A percentile compares a stretch with the other conserved stretches of the same genome.
phyloP scores from a whole-genome alignment of 495 filamentous ascomycete genomes.

The Penicillium canariense region DNA sequence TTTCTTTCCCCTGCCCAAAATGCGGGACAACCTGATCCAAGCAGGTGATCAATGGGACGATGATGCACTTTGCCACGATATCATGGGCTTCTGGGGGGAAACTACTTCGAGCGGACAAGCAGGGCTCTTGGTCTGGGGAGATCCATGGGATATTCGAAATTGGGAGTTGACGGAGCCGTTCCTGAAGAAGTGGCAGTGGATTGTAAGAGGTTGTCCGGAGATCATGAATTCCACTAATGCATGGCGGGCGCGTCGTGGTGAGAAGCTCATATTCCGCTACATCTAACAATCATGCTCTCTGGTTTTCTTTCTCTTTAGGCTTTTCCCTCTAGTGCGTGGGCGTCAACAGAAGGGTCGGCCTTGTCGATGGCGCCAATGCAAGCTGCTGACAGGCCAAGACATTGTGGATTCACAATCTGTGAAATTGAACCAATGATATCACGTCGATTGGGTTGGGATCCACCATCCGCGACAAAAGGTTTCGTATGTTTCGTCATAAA shows the following conservation, averaged over 20 bases:
- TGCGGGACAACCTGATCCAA: conserved; percentile 52
- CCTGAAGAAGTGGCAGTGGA: conserved; percentile 49
- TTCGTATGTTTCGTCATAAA: too few species aligned
- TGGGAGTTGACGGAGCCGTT: conserved; percentile 54
- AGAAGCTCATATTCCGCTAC: conserved; percentile 47
- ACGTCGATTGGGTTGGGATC: not conserved
- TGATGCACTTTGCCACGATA: conserved; percentile 46
- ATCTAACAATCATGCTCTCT: conserved; percentile 10
- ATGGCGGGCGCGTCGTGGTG: conserved; percentile 47
- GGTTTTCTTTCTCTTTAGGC: not conserved
- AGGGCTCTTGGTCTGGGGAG: conserved; percentile 51
- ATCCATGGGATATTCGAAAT: conserved; percentile 43
- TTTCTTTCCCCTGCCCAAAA: conserved; percentile 47
- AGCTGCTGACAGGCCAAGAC: conserved; percentile 14
- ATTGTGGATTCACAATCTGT: not conserved
- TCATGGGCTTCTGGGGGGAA: conserved; percentile 47
- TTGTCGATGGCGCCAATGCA: conserved; percentile 17
- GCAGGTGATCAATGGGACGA: conserved; percentile 42
- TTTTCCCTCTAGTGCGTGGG: not conserved
- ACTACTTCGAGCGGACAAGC: conserved; percentile 28
- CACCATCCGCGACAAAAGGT: not conserved
- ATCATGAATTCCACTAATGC: conserved; percentile 49
- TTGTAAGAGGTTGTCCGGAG: conserved; percentile 49
- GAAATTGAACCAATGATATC: not conserved
- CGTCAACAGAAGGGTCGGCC: not conserved